Base-by-base conservation (phyloP, 1,284 basidiomycete species). In the Athelia psychrophila region DNA sequence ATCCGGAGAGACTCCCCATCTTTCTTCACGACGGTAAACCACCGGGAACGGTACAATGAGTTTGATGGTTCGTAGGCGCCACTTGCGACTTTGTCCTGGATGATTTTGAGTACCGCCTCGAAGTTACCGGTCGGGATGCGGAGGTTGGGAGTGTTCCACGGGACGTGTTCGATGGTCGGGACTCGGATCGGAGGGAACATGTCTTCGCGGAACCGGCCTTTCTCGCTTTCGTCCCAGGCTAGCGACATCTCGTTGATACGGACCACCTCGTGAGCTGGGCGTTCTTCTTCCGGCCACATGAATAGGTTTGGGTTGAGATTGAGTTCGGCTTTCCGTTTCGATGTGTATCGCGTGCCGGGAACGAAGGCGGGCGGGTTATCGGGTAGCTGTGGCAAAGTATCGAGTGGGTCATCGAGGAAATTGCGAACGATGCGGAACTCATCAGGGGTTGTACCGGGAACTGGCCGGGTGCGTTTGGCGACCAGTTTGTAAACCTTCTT, bases 401-500 rank as follows among this genome's bases (percentile, higher is more conserved):
- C 60, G 0, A 74, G 57, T 0, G 70, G 71, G 46, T 75, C 64
- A 1, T 67, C 69, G 3, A 47, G 48, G 33, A 72, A 71, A 2
- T 70, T 48, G 8, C 68, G 56, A 3, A 60, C 50, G 15, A 73
- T 68, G 9, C 66, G 51, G 40, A 66, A 74, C 15, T 68, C 50
- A 15, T 68, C 61, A 0, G 63, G 68, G 8, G 67, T 47, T 0
- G 56, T 53, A 2, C 57, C 55, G 4, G 57, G 54, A 1, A 73
- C 56, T 0, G 71, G 70, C 32, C 58, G 50, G 13, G 64, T 55
- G 48, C 68, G 68, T 15, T 53, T 45, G 0, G 64, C 63, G 4
- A 72, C 71, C 0, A 66, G 70, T 47, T 73, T 73, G 57, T 74
- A 74, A n/a, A n/a, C n/a, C n/a, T n/a, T n/a, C n/a, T n/a, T n/a